These are phyloP conservation scores for Linum tenue DNA, from an alignment of 345 rosid genomes.

Conservation along the genomic window DNA sequence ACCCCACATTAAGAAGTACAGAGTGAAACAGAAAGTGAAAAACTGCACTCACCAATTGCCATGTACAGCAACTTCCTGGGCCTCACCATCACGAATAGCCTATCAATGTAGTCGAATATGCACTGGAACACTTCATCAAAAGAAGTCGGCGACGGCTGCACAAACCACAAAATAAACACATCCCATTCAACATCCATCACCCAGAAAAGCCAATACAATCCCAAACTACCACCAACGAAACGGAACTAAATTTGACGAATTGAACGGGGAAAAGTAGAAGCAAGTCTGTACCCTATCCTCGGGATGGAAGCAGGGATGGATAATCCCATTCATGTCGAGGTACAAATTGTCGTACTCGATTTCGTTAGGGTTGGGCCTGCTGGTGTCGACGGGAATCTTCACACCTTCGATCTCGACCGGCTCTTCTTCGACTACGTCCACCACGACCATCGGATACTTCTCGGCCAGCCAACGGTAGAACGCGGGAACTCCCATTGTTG, in stretches of 20 bases:
- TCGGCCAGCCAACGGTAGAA: constrained; percentile 92
- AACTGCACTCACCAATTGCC: constrained; percentile 65
- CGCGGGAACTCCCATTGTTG: constrained; percentile 82
- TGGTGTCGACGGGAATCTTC: constrained; percentile 68
- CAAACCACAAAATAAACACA: not conserved
- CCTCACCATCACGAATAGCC: constrained; percentile 86
- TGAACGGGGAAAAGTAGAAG: not conserved
- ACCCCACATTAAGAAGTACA: not conserved
- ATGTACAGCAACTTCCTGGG: constrained; percentile 76
- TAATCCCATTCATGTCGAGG: constrained; percentile 98
- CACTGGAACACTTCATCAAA: constrained; percentile 74
- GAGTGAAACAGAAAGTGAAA: not conserved
- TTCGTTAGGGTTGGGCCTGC: constrained; percentile 71
- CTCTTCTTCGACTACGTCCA: constrained; percentile 81
- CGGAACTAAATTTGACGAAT: not conserved
- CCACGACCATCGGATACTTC: constrained; percentile 67
- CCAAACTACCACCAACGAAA: not conserved
- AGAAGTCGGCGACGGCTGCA: constrained; percentile 74
- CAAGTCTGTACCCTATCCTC: constrained; percentile 57
- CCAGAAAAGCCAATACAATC: not conserved
- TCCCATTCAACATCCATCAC: not conserved
- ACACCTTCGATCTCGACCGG: constrained; percentile 53
- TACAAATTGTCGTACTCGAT: constrained; percentile 80
- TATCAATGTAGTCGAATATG: constrained; percentile 83
- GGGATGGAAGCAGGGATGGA: constrained; percentile 97